Evolutionary conservation across 805 yeast species (phyloP).

Genomic region (Saccharomycopsis fibuligera): DNA sequence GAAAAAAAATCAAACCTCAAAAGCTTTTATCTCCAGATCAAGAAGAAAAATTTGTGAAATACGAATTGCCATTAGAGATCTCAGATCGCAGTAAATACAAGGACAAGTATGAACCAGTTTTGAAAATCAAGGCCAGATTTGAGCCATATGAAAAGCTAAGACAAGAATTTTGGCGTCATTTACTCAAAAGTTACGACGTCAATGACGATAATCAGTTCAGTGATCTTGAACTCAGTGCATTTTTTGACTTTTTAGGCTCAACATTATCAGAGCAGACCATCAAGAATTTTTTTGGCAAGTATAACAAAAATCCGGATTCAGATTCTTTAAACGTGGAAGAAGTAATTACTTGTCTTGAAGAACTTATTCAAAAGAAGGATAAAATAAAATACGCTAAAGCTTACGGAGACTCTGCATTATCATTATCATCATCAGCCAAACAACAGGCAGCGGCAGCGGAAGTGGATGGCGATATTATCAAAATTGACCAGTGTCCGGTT

Average conservation of each 20-base stretch:
- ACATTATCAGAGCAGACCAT: slow-evolving; percentile 31
- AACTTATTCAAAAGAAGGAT: slow-evolving; percentile 9
- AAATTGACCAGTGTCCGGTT: slow-evolving; percentile 70
- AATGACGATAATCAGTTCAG: slow-evolving; percentile 41
- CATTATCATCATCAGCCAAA: neutral
- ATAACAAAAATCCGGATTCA: slow-evolving; percentile 28
- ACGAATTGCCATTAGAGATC: slow-evolving; percentile 32
- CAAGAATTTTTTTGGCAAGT: slow-evolving; percentile 26
- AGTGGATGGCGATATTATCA: slow-evolving; percentile 34
- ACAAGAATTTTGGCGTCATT: slow-evolving; percentile 61
- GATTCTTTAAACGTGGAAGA: slow-evolving; percentile 48
- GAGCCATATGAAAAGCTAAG: slow-evolving; percentile 60
- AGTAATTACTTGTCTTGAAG: slow-evolving; percentile 44
- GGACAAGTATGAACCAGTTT: slow-evolving; percentile 39
- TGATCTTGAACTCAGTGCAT: slow-evolving; percentile 53
- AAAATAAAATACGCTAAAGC: too few species aligned
- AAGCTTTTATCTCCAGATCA: slow-evolving; percentile 17
- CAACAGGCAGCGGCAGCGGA: neutral
- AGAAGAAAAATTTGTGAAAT: slow-evolving; percentile 24
- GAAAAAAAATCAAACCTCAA: slow-evolving; percentile 20
- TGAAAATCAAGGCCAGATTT: slow-evolving; percentile 58
- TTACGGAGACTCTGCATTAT: slow-evolving; percentile 2
- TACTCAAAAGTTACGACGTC: slow-evolving; percentile 48
- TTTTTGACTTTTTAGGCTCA: slow-evolving; percentile 61
- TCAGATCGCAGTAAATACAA: slow-evolving; percentile 19